Evolutionary conservation across 2,329 filamentous ascomycete species (phyloP).

Genomic region (Emmonsiellopsis sp.): DNA sequence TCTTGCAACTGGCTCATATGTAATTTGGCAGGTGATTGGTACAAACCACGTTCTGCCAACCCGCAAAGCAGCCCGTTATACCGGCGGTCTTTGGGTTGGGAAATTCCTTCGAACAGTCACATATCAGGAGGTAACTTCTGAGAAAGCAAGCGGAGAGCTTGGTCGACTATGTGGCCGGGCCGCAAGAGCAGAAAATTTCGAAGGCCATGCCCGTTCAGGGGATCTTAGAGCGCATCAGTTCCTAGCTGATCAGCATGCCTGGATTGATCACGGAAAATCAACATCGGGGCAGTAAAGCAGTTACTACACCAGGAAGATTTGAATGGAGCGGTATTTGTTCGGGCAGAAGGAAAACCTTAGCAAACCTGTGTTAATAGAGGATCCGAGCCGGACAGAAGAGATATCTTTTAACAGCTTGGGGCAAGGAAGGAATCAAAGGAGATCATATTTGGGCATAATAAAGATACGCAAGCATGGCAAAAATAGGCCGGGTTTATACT

Average conservation of each 20-base stretch:
- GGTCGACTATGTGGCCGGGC: constrained; percentile 42
- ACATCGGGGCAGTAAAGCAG: neutral
- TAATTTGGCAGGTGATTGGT: constrained; percentile 37
- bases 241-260: constrained; percentile 34
- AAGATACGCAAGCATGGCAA: too few relatives aligned
- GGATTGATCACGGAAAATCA: constrained; percentile 28
- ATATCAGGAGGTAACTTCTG: constrained; percentile 42
- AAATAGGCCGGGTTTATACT: too few relatives aligned
- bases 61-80: constrained; percentile 39
- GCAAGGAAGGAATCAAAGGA: too few relatives aligned
- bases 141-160: constrained; percentile 39
- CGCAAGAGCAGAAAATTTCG: constrained; percentile 44
- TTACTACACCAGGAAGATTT: too few relatives aligned
- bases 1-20: neutral
- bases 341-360: too few relatives aligned
- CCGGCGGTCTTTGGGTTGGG: constrained; percentile 48
- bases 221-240: constrained; percentile 40
- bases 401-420: too few relatives aligned
- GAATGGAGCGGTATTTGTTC: too few relatives aligned
- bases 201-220: constrained; percentile 45
- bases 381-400: too few relatives aligned
- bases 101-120: constrained; percentile 46
- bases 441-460: too few relatives aligned
- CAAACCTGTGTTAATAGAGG: too few relatives aligned
- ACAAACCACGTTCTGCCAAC: constrained; percentile 49